Conservation (phyloP, 2,329 filamentous ascomycete species). For the Aspergillus tubingensis region DNA sequence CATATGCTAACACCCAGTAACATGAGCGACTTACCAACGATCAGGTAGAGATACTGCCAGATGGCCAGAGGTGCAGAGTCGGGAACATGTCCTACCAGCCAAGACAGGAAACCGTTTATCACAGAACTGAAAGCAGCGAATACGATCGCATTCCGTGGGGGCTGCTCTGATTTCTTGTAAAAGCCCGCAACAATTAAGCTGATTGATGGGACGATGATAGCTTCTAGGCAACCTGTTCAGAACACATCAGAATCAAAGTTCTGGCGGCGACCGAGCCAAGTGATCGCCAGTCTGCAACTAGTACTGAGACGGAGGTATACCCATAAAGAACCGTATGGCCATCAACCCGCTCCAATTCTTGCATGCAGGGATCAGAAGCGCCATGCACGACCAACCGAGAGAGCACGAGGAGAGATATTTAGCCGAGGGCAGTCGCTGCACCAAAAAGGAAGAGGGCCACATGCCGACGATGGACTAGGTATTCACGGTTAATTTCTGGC, state of each 20-base stretch:
- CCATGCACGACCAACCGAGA: constrained; percentile 53
- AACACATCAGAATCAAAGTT: too few species aligned
- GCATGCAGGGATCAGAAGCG: constrained; percentile 54
- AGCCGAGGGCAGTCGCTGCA: constrained; percentile 53
- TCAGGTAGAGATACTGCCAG: constrained; percentile 61
- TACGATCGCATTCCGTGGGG: constrained; percentile 39
- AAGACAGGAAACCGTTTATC: constrained; percentile 44
- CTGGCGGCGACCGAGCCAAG: neutral
- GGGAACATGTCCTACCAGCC: constrained; percentile 57
- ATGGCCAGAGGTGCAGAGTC: constrained; percentile 45
- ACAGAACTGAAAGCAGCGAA: constrained; percentile 39
- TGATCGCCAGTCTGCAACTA: neutral
- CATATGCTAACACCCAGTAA: neutral
- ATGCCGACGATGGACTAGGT: constrained; percentile 49
- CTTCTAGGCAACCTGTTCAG: constrained; percentile 31
- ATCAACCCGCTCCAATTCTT: constrained; percentile 49
- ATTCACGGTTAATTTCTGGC: constrained; percentile 14
- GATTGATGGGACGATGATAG: constrained; percentile 37
- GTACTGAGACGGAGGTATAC: constrained; percentile 12
- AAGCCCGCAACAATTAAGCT: constrained; percentile 41
- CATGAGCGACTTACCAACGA: constrained; percentile 34
- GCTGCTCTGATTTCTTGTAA: constrained; percentile 42
- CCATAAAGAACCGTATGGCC: constrained; percentile 40
- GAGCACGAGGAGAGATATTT: constrained; percentile 56
- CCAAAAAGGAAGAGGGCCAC: constrained; percentile 42